These are phyloP conservation scores for Nepenthes alata DNA, from an alignment of 179 eudicot species.

Conservation along the genomic window DNA sequence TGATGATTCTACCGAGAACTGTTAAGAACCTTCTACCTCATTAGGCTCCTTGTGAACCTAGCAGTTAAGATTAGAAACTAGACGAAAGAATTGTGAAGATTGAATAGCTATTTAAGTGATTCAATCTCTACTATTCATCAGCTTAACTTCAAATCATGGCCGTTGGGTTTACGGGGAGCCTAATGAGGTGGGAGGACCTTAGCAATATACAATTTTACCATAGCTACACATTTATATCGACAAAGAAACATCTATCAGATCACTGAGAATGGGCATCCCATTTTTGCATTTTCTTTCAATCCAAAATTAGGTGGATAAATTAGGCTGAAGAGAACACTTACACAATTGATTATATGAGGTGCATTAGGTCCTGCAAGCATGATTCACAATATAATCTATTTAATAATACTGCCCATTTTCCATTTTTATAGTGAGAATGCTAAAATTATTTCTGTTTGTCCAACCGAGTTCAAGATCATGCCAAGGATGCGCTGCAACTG, in stretches of 20 bases:
- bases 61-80: not conserved
- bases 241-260: not conserved
- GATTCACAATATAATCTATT: not conserved
- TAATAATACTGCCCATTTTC: not conserved
- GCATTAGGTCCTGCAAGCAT: slow-evolving; percentile 22
- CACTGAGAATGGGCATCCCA: not conserved
- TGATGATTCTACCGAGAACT: too few relatives aligned
- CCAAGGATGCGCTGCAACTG: slow-evolving; percentile 40
- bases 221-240: not conserved
- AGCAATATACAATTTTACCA: not conserved
- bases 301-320: not conserved
- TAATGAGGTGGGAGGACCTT: not conserved
- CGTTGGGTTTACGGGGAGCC: not conserved
- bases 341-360: slow-evolving; percentile 22
- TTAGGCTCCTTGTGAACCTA: not conserved
- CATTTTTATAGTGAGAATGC: too few relatives aligned
- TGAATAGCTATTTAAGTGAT: not conserved
- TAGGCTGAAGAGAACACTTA: slow-evolving; percentile 8
- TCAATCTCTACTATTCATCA: not conserved
- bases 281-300: not conserved
- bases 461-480: slow-evolving; percentile 33
- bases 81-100: not conserved
- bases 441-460: not conserved
- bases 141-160: not conserved
- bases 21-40: not conserved